Percentiles rank a stretch among this genome's conserved stretches.
phyloP scores from a whole-genome alignment of 495 filamentous ascomycete species.

The Penicillium ochrochloron region DNA sequence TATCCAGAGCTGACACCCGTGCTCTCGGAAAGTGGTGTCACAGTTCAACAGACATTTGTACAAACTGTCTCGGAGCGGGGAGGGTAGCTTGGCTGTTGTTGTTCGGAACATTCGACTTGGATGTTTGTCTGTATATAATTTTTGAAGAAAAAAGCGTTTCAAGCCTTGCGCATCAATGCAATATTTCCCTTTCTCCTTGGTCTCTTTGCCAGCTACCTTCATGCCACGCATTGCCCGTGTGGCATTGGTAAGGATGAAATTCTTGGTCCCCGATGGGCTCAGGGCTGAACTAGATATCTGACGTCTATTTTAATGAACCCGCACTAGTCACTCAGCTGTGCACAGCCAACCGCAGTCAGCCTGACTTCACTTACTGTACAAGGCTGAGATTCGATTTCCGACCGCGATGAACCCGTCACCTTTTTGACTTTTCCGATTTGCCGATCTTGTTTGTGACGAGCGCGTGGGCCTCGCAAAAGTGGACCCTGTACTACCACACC shows the following conservation, averaged over 20 bases:
- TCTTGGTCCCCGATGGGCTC: neutral
- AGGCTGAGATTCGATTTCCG: neutral
- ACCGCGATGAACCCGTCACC: neutral
- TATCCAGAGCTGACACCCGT: constrained; percentile 11
- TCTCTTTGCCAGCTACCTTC: neutral
- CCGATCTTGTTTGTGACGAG: neutral
- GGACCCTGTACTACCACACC: constrained; percentile 1
- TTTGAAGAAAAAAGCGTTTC: neutral
- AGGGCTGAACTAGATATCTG: neutral
- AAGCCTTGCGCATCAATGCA: too few species aligned
- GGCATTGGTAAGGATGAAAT: neutral
- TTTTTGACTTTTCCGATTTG: neutral
- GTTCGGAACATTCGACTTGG: neutral
- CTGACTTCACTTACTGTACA: neutral
- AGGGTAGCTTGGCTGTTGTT: neutral
- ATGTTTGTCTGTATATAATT: neutral
- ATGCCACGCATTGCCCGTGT: neutral
- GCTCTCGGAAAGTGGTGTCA: constrained; percentile 8
- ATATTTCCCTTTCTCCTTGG: too few species aligned
- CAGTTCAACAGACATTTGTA: constrained; percentile 16
- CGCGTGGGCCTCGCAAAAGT: neutral
- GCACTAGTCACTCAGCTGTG: neutral
- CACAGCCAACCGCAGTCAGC: constrained; percentile 34
- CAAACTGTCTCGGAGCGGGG: constrained; percentile 4
- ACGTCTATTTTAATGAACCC: neutral